Evolutionary conservation across 2,329 filamentous ascomycete species (phyloP).

Genomic region (Hypomyces perniciosus): DNA sequence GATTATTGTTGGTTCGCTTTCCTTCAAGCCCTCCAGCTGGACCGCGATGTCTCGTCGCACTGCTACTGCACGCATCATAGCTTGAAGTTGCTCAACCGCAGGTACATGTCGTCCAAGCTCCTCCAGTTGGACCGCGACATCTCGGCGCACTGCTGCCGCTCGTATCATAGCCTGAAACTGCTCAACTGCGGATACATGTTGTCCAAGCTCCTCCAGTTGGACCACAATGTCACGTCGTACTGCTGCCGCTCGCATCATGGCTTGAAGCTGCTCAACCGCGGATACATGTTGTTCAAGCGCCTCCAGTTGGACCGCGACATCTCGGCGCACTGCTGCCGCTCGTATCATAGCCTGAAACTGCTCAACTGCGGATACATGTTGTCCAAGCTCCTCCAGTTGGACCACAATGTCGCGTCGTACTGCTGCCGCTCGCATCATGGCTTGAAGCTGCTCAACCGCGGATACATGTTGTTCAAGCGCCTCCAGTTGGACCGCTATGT

Average conservation of each 20-base stretch:
- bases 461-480: slow-evolving; percentile 41
- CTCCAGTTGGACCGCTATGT: slow-evolving; percentile 43
- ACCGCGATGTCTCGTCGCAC: too few relatives aligned
- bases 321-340: slow-evolving; percentile 48
- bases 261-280: too few relatives aligned
- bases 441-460: slow-evolving; percentile 49
- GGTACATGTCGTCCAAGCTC: too few relatives aligned
- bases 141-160: slow-evolving; percentile 48
- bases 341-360: slow-evolving; percentile 47
- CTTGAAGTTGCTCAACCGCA: too few relatives aligned
- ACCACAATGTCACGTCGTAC: too few relatives aligned
- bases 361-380: slow-evolving; percentile 39
- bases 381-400: slow-evolving; percentile 35
- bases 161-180: slow-evolving; percentile 47
- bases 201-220: slow-evolving; percentile 42
- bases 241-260: too few relatives aligned
- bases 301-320: slow-evolving; percentile 42
- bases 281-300: too few relatives aligned
- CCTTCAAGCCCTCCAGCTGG: slow-evolving; percentile 42
- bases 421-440: slow-evolving; percentile 15
- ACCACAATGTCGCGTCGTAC: too few relatives aligned
- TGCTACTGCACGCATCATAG: too few relatives aligned
- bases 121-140: slow-evolving; percentile 42
- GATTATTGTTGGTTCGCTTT: slow-evolving; percentile 40
- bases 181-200: slow-evolving; percentile 39